These are phyloP conservation scores for Kwoniella pini DNA, from an alignment of 768 basidiomycete species.

Conservation along the genomic window DNA sequence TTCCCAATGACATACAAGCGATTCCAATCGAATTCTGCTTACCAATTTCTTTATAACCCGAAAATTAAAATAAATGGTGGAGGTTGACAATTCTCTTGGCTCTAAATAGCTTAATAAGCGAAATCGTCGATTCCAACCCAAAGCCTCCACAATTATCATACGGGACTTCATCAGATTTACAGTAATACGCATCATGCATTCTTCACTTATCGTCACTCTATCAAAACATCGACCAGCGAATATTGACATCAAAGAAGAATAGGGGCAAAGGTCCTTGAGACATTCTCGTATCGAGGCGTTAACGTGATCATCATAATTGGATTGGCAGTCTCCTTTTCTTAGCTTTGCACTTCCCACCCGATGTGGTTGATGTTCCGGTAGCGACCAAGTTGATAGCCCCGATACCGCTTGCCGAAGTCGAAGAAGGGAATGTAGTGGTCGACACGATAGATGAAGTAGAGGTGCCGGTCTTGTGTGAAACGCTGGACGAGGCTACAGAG, in stretches of 20 bases:
- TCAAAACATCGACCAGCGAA: neutral
- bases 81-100: too few species aligned
- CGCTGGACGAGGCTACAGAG: neutral
- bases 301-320: neutral
- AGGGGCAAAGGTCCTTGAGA: neutral
- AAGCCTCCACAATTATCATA: neutral
- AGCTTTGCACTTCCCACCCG: conserved; percentile 1
- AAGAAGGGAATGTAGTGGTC: neutral
- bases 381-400: neutral
- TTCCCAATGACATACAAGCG: too few species aligned
- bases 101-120: too few species aligned
- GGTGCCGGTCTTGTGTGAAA: too few species aligned
- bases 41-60: too few species aligned
- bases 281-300: neutral
- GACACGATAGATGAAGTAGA: too few species aligned
- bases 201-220: neutral
- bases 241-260: neutral
- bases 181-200: conserved; percentile 5
- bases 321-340: conserved; percentile 9
- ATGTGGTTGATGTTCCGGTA: neutral
- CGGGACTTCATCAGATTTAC: neutral
- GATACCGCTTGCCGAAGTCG: neutral
- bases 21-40: too few species aligned
- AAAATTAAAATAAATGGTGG: too few species aligned
- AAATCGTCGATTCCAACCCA: neutral